Evolutionary conservation across 176 grass and related monocot genomes (phyloP).

Genomic region (Triticum monococcum): DNA sequence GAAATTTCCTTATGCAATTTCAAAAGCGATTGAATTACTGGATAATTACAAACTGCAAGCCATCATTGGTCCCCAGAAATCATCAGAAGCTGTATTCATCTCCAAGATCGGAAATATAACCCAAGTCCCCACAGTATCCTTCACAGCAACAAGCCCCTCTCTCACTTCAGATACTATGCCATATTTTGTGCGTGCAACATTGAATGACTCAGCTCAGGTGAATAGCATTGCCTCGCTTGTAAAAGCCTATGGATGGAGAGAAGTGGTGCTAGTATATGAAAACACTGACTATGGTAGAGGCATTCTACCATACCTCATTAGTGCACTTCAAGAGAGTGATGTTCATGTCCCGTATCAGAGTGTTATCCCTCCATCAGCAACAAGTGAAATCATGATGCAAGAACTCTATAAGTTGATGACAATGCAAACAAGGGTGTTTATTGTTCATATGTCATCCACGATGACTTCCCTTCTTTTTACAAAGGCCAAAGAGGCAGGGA

Average conservation of each 20-base stretch:
- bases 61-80: conserved; percentile 48
- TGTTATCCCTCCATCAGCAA: conserved; percentile 30
- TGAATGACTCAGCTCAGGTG: conserved; percentile 37
- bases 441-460: conserved; percentile 26
- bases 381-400: conserved; percentile 31
- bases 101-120: conserved; percentile 17
- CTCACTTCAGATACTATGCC: conserved; percentile 19
- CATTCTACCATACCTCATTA: conserved; percentile 42
- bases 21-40: conserved; percentile 3
- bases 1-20: background rate
- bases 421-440: conserved; percentile 44
- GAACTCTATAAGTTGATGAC: conserved; percentile 44
- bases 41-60: conserved; percentile 35
- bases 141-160: conserved; percentile 37
- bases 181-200: conserved; percentile 49
- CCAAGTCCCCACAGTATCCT: conserved; percentile 34
- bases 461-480: conserved; percentile 34
- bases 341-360: conserved; percentile 25
- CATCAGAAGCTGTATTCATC: conserved; percentile 38
- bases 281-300: conserved; percentile 42
- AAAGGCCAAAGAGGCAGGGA: conserved; percentile 23
- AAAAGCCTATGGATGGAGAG: conserved; percentile 57
- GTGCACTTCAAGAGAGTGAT: conserved; percentile 35
- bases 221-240: conserved; percentile 39
- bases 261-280: conserved; percentile 53